Evolutionary conservation across 1,139 yeast species (phyloP).

Genomic region (Candida sp.): DNA sequence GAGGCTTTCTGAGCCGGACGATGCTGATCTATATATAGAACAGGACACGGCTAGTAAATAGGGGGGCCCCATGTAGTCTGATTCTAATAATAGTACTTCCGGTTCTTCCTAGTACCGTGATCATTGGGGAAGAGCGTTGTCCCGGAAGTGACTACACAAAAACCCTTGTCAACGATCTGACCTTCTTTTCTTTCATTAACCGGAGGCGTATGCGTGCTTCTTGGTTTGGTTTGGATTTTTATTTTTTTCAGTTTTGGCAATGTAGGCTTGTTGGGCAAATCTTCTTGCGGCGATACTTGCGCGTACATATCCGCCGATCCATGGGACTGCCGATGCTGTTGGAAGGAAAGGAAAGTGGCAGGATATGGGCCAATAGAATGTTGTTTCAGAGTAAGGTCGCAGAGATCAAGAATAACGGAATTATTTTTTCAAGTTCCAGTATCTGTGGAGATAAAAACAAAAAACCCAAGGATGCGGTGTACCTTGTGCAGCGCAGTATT

Average conservation of each 20-base stretch:
- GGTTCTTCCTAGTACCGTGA: neutral
- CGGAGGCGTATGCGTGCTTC: neutral
- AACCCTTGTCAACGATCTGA: too few species aligned
- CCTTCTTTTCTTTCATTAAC: neutral
- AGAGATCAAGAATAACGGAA: neutral
- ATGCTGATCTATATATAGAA: constrained; percentile 1
- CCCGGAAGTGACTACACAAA: too few species aligned
- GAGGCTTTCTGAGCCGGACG: neutral
- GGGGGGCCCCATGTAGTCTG: neutral
- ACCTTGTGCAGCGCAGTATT: neutral
- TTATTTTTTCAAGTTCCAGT: neutral
- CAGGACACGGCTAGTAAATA: neutral
- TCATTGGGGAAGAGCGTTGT: too few species aligned
- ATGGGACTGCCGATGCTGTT: neutral
- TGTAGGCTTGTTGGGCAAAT: neutral
- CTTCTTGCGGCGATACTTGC: neutral
- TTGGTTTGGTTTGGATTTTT: neutral
- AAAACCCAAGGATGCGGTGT: neutral
- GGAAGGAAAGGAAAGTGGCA: neutral
- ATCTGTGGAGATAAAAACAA: neutral
- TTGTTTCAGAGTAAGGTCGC: neutral
- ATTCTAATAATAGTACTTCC: neutral
- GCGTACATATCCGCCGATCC: neutral
- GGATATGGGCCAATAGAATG: neutral
- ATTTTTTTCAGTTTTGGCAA: neutral